Percentiles rank a stretch among this genome's conserved stretches.
Evolutionary conservation across 768 basidiomycete species (phyloP).

Genomic region (Lepiota venenata): DNA sequence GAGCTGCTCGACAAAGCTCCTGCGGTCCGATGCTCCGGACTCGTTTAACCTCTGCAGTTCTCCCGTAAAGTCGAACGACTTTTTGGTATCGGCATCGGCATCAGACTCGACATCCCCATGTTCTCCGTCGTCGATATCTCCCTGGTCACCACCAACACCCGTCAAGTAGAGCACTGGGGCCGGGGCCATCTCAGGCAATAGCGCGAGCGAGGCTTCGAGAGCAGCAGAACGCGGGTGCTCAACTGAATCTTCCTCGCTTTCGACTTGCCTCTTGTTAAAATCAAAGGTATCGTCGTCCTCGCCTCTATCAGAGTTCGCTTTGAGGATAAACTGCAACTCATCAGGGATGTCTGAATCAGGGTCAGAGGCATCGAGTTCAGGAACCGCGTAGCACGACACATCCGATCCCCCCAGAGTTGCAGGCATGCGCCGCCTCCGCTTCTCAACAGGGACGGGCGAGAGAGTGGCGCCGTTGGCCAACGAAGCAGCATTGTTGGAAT

Average conservation of each 20-base stretch:
- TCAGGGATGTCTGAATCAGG: slow-evolving; percentile 81
- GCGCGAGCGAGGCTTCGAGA: slow-evolving; percentile 18
- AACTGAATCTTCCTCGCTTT: not conserved
- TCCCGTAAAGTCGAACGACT: slow-evolving; percentile 82
- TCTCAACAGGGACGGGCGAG: slow-evolving; percentile 25
- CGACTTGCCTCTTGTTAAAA: not conserved
- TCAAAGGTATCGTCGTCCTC: slow-evolving; percentile 14
- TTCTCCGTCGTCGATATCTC: slow-evolving; percentile 35
- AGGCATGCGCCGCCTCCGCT: slow-evolving; percentile 52
- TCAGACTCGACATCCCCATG: slow-evolving; percentile 23
- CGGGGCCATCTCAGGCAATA: not conserved
- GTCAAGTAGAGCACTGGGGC: slow-evolving; percentile 29
- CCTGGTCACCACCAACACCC: slow-evolving; percentile 16
- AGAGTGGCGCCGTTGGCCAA: slow-evolving; percentile 16
- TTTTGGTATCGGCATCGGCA: slow-evolving; percentile 67
- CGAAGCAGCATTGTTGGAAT: not conserved
- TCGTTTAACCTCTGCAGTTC: slow-evolving; percentile 70
- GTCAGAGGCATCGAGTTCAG: slow-evolving; percentile 51
- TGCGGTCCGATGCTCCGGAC: slow-evolving; percentile 62
- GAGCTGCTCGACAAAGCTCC: slow-evolving; percentile 79
- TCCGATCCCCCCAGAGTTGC: slow-evolving; percentile 69
- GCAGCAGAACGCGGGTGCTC: slow-evolving; percentile 4
- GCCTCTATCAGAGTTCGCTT: slow-evolving; percentile 18
- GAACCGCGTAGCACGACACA: slow-evolving; percentile 39
- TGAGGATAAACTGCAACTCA: slow-evolving; percentile 65